These are phyloP conservation scores for Camelina hispida DNA, from an alignment of 345 rosid genomes.

Conservation along the genomic window DNA sequence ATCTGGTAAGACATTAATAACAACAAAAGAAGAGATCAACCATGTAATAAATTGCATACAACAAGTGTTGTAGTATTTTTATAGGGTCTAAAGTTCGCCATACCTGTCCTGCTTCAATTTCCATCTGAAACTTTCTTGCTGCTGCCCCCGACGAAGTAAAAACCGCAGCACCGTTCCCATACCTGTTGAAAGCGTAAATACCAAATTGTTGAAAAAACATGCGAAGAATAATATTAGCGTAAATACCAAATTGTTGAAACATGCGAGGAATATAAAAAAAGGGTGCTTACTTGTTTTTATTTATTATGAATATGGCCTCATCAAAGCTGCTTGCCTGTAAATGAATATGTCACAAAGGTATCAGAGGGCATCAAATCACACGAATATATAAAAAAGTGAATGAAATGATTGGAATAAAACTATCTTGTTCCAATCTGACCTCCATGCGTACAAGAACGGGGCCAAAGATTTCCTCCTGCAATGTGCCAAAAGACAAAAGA, in stretches of 20 bases:
- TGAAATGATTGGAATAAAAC: not conserved
- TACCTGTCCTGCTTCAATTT: constrained; percentile 98
- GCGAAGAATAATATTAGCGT: not conserved
- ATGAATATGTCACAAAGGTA: not conserved
- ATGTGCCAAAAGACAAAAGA: constrained; percentile 3
- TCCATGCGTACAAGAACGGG: constrained; percentile 96
- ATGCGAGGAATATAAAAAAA: not conserved
- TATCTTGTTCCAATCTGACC: constrained; percentile 50
- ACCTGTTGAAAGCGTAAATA: constrained; percentile 49
- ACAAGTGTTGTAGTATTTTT: not conserved
- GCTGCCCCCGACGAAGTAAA: constrained; percentile 93
- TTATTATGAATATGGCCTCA: constrained; percentile 82
- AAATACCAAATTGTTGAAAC: too few species aligned
- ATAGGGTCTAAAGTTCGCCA: not conserved
- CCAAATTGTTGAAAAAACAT: not conserved
- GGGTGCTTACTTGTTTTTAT: constrained; percentile 69
- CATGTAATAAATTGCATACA: constrained; percentile 13
- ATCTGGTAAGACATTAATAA: constrained; percentile 51
- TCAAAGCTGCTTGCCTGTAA: constrained; percentile 86
- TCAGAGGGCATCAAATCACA: not conserved
- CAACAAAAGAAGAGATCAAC: constrained; percentile 6
- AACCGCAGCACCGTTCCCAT: constrained; percentile 93
- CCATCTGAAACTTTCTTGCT: constrained; percentile 94
- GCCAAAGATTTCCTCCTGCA: constrained; percentile 98
- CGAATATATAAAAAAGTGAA: not conserved